Evolutionary conservation across 164 flowering plant genomes (phyloP), one percentile per base, ranked within the genome.

Genomic region (Berberis thunbergii): DNA sequence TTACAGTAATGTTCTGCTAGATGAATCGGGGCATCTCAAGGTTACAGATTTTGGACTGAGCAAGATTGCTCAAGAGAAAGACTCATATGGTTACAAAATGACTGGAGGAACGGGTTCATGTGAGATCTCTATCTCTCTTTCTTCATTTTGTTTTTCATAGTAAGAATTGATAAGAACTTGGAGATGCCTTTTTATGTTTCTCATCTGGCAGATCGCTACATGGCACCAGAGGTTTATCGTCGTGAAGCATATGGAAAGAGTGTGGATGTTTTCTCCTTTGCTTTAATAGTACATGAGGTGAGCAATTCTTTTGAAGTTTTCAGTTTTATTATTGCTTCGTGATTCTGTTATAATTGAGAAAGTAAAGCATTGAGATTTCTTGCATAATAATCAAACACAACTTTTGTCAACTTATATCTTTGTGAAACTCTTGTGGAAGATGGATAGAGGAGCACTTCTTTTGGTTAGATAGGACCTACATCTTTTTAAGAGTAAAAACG

Each of bases 211-310:
- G 88, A 77, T 73, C 85, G 85, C 53, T 81, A 84, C 62, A 81
- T 84, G 86, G 88, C 88, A 50, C 88, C 86, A 13, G 88, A 84
- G 68, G 88, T 84, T 41, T 84, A 74, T 67, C 81, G 88, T 49
- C 70, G 86, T 60, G 88, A 84, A 71, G 76, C 84, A 50, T 84
- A 84, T 73, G 88, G 86, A 69, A 80, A 76, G 75, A 80, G 81
- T 69, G 81, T 82, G 49, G 88, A 84, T 73, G 86, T 84, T 48
- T 84, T 84, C 67, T 82, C 88, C 1, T 84, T 82, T 72, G 88
- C 88, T 59, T 55, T 84, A 40, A 71, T 84, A 55, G 81, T 84
- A 10, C 73, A 77, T 53, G 88, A 84, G 84, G 88, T 80, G 73
- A 68, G 45, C 43, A 59, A 6, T 50, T 53, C 26, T 6, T 49